Base-by-base conservation (phyloP, 2,329 filamentous ascomycete species). In the Endothia cerciana region DNA sequence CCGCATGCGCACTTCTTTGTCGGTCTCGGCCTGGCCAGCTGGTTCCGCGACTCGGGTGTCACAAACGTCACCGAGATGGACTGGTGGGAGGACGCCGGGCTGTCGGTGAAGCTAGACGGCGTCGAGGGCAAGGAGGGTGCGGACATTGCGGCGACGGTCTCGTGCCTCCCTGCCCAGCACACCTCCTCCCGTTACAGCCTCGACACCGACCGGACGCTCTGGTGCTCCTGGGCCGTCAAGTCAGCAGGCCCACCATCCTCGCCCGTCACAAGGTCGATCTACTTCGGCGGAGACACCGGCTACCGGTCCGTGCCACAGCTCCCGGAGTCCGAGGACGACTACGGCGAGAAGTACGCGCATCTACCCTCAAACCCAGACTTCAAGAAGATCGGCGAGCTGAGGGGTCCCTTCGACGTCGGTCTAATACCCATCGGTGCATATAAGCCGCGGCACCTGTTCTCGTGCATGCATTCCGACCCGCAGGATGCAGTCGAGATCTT, bases 351-450 rank as follows among this genome's bases (percentile, higher is more conserved):
- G 66, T 88, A 89, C 72, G 81, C 88, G 19, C 81, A 89, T 61
- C 79, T 89, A 19, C 93, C 94, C 4, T 80, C 82, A 28, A 96
- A 92, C 74, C 94, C 94, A 8, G 92, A 93, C 60, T 97, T 97
- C 80, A 85, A 87, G 69, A 85, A 96, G 76, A 93, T 97, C 69
- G 94, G 94, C 68, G 79, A 87, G 19, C 84, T 90, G 62, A 85
- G 92, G 41, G 94, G 94, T 0, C 92, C 93, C 0, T 97, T 97
- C 73, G 93, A 97, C 75, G 85, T 98, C 7, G 94, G 94, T 0
- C 80, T 97, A 64, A 95, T 98, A 70, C 94, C 94, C 47, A 97
- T 98, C 71, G 94, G 94, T 62, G 94, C 94, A 1, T 97, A 97
- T 77, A 82, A 87, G 66, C 91, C 91, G 0, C 83, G 91, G 30